Evolutionary conservation across 2,329 filamentous ascomycete genomes (phyloP).

Genomic region (Helicocarpus griseus): DNA sequence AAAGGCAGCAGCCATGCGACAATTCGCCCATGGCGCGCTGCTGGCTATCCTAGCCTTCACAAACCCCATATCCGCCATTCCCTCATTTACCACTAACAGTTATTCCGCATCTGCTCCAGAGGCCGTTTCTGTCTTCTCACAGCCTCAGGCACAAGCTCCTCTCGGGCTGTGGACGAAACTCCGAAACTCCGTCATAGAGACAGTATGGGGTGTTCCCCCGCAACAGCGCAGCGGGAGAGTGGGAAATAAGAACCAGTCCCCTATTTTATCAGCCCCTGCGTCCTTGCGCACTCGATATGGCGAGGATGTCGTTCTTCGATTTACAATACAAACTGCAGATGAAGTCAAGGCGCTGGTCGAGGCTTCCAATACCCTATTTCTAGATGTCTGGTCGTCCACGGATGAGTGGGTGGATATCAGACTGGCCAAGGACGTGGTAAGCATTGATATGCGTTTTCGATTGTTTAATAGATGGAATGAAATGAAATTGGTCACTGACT

Average conservation of each 20-base stretch:
- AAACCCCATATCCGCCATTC: slow-evolving; percentile 20
- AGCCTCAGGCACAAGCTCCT: slow-evolving; percentile 17
- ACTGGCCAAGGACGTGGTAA: slow-evolving; percentile 63
- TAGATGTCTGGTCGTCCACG: slow-evolving; percentile 86
- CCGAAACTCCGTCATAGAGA: slow-evolving; percentile 34
- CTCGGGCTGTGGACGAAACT: slow-evolving; percentile 29
- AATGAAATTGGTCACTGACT: slow-evolving; percentile 4
- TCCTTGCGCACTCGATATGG: slow-evolving; percentile 50
- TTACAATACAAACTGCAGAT: slow-evolving; percentile 58
- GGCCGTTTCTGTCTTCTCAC: slow-evolving; percentile 20
- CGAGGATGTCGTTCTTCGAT: slow-evolving; percentile 78
- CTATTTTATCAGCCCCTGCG: slow-evolving; percentile 22
- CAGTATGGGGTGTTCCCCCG: slow-evolving; percentile 32
- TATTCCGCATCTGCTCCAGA: slow-evolving; percentile 24
- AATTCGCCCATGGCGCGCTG: background rate
- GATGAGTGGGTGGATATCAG: slow-evolving; percentile 76
- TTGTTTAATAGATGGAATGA: background rate
- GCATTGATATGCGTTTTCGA: slow-evolving; percentile 16
- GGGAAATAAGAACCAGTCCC: slow-evolving; percentile 9
- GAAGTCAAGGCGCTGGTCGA: slow-evolving; percentile 64
- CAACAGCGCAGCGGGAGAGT: slow-evolving; percentile 16
- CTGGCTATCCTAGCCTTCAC: slow-evolving; percentile 15
- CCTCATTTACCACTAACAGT: background rate
- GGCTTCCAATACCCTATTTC: slow-evolving; percentile 62
- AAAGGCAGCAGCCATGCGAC: background rate